Base-by-base conservation (phyloP, 2,329 filamentous ascomycete species). In the Penicillium janthinellum region DNA sequence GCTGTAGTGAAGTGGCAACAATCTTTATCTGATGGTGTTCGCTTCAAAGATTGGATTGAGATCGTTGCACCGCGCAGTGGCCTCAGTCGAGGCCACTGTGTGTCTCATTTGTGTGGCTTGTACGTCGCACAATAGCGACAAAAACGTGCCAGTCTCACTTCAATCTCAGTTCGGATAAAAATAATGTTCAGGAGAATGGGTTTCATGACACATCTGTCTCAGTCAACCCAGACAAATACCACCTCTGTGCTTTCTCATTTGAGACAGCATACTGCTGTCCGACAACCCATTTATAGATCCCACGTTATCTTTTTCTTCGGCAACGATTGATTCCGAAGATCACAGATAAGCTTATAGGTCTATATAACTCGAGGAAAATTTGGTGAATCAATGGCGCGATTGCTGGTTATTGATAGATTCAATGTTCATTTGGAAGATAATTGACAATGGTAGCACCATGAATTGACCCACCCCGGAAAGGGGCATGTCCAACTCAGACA, bases 31-130 rank as follows among this genome's bases (percentile, higher is more conserved):
- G 44, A 8, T 3, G n/a, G 31, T 31, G 6, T 12, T 6, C 2
- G 22, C 17, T 2, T 47, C 44, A 28, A 31, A 47, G 17, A 20
- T 20, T 20, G 20, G 22, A 49, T 20, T 4, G 45, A 49, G 28
- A 14, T 10, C 5, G 34, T 34, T 14, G 22, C 50, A 58, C 57
- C 25, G 20, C 20, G 20, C 20, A 20, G 20, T 20, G 12, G 55
- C 60, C 58, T 60, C 5, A 3, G 39, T 12, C 60, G 39, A 55
- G 48, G 49, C 41, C 31, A 37, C 34, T 1, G 38, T 42, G 49
- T 52, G 63, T 64, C 45, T 63, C 62, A 28, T 60, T 37, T 22
- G 48, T 62, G 45, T 48, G 35, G 57, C 54, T 17, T 12, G 44
- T 5, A 34, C 49, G 62, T 61, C 54, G 52, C 61, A 59, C 56